phyloP scores from a whole-genome alignment of 352 stramenopile species.

The Phytophthora uliginosa region DNA sequence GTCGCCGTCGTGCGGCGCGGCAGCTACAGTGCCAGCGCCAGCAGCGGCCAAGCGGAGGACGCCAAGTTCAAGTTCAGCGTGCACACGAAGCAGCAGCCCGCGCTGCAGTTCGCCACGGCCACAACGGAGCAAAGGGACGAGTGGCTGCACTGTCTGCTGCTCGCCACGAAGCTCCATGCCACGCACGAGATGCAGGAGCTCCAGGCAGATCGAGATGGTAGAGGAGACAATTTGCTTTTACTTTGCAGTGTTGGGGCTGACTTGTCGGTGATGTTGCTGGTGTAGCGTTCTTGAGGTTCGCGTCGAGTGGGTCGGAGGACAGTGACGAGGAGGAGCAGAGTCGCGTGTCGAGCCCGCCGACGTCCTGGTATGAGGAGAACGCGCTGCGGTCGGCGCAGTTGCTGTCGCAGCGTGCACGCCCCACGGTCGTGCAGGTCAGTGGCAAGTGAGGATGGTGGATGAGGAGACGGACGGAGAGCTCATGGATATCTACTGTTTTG shows the following conservation, averaged over 20 bases:
- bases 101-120: constrained; percentile 50
- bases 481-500: constrained; percentile 5
- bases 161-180: constrained; percentile 47
- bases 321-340: constrained; percentile 47
- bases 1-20: constrained; percentile 15
- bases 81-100: constrained; percentile 33
- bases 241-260: background rate
- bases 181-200: constrained; percentile 17
- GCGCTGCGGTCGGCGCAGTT: constrained; percentile 37
- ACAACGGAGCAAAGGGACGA: constrained; percentile 49
- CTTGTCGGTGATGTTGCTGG: background rate
- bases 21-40: constrained; percentile 23
- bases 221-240: too few species aligned
- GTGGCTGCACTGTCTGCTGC: constrained; percentile 53
- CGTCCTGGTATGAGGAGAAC: constrained; percentile 39
- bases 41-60: constrained; percentile 13
- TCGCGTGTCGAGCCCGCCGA: constrained; percentile 16
- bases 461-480: background rate
- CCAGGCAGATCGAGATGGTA: constrained; percentile 18
- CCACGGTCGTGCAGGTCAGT: constrained; percentile 47
- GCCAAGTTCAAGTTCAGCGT: constrained; percentile 48
- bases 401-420: constrained; percentile 26
- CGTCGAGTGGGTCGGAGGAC: constrained; percentile 61
- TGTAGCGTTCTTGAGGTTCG: constrained; percentile 62
- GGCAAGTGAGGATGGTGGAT: constrained; percentile 7